Conservation (phyloP, 345 rosid genomes). For the Jatropha curcas region DNA sequence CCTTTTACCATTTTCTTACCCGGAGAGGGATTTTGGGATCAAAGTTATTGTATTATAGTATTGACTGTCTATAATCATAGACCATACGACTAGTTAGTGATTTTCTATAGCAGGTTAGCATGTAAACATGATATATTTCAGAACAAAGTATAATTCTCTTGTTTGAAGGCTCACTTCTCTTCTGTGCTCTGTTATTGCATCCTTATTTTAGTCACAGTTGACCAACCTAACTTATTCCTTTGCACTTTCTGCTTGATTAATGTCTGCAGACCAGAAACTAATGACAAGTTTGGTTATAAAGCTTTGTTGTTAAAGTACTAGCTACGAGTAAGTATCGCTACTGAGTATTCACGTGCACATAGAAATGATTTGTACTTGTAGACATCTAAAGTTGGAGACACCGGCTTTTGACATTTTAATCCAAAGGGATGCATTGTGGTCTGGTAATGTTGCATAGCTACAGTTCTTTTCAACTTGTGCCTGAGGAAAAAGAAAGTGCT, state of each 20-base stretch:
- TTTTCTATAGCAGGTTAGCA: background rate
- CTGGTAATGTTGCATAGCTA: background rate
- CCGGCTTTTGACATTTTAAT: conserved; percentile 16
- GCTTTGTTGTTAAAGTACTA: background rate
- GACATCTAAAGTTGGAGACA: conserved; percentile 2
- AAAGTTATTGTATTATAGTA: background rate
- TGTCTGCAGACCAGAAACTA: background rate
- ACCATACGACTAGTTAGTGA: background rate
- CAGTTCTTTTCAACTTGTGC: conserved; percentile 1
- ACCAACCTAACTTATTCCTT: too few relatives aligned
- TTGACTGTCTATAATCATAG: background rate
- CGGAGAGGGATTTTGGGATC: background rate
- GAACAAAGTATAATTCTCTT: background rate
- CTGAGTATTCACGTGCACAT: background rate
- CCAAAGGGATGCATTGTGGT: conserved; percentile 7
- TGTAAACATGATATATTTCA: background rate
- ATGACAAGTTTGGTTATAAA: background rate
- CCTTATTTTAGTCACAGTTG: background rate
- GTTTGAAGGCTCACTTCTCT: background rate
- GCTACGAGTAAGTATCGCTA: too few relatives aligned
- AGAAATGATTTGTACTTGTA: conserved; percentile 1
- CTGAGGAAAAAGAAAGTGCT: conserved; percentile 9
- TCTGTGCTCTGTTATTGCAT: background rate
- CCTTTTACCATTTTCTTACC: background rate
- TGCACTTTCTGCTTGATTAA: background rate